phyloP scores from a whole-genome alignment of 805 yeast genomes.

The Starmera amethionina region DNA sequence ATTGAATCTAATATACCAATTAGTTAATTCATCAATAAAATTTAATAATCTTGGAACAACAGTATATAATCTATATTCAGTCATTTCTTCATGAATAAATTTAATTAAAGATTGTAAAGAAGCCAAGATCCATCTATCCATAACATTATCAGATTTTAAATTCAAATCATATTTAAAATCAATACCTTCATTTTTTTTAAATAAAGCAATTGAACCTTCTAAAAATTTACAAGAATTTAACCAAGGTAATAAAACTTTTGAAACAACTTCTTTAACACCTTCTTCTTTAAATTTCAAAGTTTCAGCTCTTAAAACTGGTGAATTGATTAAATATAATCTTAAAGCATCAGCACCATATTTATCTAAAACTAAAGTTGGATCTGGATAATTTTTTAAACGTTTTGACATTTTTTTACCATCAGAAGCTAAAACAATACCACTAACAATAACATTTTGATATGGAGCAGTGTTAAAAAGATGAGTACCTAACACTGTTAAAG shows the following conservation, averaged over 20 bases:
- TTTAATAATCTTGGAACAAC: conserved; percentile 89
- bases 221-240: conserved; percentile 96
- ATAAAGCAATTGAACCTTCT: conserved; percentile 84
- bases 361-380: conserved; percentile 72
- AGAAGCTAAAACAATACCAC: conserved; percentile 93
- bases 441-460: conserved; percentile 87
- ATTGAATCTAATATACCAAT: conserved; percentile 98
- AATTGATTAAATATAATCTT: conserved; percentile 90
- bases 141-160: conserved; percentile 68
- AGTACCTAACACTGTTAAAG: conserved; percentile 90
- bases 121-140: conserved; percentile 97
- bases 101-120: conserved; percentile 87
- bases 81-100: conserved; percentile 86
- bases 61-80: conserved; percentile 80
- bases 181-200: conserved; percentile 62
- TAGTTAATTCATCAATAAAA: conserved; percentile 89
- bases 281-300: conserved; percentile 95
- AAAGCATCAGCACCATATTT: conserved; percentile 97
- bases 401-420: conserved; percentile 99
- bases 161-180: conserved; percentile 66
- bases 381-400: conserved; percentile 96
- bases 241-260: conserved; percentile 96
- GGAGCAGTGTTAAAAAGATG: conserved; percentile 91
- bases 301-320: conserved; percentile 96
- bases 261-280: conserved; percentile 96